Evolutionary conservation across 768 basidiomycete genomes (phyloP).

Genomic region (Agaricus blazei): DNA sequence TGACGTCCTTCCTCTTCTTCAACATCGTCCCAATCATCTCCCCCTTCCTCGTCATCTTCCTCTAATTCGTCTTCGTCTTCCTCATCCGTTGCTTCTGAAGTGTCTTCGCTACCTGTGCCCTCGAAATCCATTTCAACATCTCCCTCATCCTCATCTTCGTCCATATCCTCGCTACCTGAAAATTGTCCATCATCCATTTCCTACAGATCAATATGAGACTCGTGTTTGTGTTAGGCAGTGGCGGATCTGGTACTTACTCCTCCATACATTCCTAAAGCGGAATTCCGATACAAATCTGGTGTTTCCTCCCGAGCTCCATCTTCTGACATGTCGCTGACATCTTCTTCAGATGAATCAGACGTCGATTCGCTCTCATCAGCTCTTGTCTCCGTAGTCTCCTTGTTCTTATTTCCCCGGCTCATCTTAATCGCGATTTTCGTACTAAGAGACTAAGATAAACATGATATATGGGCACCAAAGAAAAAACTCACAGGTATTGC

Average conservation of each 20-base stretch:
- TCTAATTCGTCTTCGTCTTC: slow-evolving; percentile 61
- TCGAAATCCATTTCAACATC: slow-evolving; percentile 90
- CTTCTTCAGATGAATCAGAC: slow-evolving; percentile 35
- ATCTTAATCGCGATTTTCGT: slow-evolving; percentile 98
- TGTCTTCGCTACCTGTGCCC: slow-evolving; percentile 77
- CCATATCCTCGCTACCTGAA: slow-evolving; percentile 69
- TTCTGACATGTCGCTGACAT: slow-evolving; percentile 50
- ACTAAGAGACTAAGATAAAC: slow-evolving; percentile 33
- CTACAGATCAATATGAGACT: slow-evolving; percentile 29
- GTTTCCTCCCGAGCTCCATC: slow-evolving; percentile 68
- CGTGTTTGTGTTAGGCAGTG: slow-evolving; percentile 6
- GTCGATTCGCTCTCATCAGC: slow-evolving; percentile 46
- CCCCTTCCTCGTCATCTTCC: slow-evolving; percentile 31
- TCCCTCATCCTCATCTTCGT: slow-evolving; percentile 75
- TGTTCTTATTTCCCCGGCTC: slow-evolving; percentile 72
- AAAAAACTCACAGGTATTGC: slow-evolving; percentile 70
- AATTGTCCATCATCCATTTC: slow-evolving; percentile 84
- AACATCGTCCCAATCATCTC: slow-evolving; percentile 49
- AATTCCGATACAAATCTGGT: slow-evolving; percentile 93
- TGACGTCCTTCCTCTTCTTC: slow-evolving; percentile 67
- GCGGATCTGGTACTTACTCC: slow-evolving; percentile 52
- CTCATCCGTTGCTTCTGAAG: slow-evolving; percentile 70
- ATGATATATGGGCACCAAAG: neutral
- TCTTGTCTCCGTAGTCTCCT: slow-evolving; percentile 47
- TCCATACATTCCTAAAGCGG: slow-evolving; percentile 92